Percentiles rank a stretch among this genome's conserved stretches.
Conservation (phyloP, 352 stramenopile species). For the Stephanocyclus meneghinianus region DNA sequence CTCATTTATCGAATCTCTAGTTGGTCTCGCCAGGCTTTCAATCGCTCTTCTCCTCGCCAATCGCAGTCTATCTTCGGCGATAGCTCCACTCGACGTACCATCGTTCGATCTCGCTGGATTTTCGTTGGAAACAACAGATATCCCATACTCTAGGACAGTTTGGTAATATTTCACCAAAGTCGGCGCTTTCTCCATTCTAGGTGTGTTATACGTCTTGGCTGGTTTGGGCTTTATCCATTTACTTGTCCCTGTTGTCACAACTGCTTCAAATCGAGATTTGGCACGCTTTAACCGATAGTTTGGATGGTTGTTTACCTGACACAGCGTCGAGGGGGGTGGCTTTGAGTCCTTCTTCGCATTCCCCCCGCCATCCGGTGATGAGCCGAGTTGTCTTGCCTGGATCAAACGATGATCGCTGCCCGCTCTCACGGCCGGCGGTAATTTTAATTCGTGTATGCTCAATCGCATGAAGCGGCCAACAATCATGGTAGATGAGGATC, state of each 20-base stretch:
- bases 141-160: slow-evolving; percentile 12
- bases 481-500: no score
- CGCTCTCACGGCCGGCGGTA: no score
- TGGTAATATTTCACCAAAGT: slow-evolving; percentile 1
- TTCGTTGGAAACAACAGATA: slow-evolving; percentile 15
- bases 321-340: not conserved
- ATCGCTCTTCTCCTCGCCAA: slow-evolving; percentile 30
- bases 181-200: not conserved
- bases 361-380: no score
- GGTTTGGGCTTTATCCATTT: not conserved
- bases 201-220: not conserved
- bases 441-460: no score
- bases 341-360: not conserved
- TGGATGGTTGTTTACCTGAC: slow-evolving; percentile 5
- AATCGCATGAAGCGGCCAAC: no score
- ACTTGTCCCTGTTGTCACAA: not conserved
- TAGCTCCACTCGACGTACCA: slow-evolving; percentile 40
- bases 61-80: slow-evolving; percentile 31
- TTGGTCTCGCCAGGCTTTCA: slow-evolving; percentile 26
- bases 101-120: slow-evolving; percentile 43
- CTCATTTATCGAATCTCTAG: not conserved
- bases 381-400: no score
- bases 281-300: not conserved
- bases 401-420: no score
- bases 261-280: not conserved